A percentile compares a stretch with the other conserved stretches of the same genome.
Conservation (phyloP, 768 basidiomycete species). For the Wakefieldia striispora region DNA sequence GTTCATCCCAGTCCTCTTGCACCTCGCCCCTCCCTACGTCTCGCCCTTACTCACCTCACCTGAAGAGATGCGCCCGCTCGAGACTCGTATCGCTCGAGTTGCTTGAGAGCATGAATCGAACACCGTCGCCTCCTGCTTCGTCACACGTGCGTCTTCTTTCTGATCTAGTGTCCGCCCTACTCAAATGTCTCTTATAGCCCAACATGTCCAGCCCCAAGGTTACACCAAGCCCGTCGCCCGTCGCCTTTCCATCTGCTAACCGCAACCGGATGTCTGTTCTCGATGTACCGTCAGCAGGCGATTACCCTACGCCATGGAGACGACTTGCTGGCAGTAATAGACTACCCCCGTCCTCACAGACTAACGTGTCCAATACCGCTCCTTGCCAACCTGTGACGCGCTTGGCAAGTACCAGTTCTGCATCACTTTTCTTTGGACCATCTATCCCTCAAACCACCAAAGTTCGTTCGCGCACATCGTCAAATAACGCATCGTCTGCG, state of each 20-base stretch:
- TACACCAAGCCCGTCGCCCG: slow-evolving; percentile 14
- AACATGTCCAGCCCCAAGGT: slow-evolving; percentile 15
- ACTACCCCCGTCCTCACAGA: slow-evolving; percentile 33
- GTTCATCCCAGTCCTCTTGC: too few relatives aligned
- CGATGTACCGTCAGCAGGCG: slow-evolving; percentile 40
- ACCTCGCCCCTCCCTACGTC: too few relatives aligned
- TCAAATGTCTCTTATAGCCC: slow-evolving; percentile 10
- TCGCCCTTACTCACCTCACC: slow-evolving; percentile 8
- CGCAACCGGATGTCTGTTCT: slow-evolving; percentile 40
- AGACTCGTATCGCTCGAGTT: slow-evolving; percentile 69
- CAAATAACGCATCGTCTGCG: slow-evolving; percentile 10
- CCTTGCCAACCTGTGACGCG: slow-evolving; percentile 45
- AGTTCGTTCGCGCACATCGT: slow-evolving; percentile 24
- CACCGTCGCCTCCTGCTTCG: slow-evolving; percentile 41
- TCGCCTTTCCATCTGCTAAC: slow-evolving; percentile 39
- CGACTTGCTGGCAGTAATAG: slow-evolving; percentile 44
- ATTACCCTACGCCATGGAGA: slow-evolving; percentile 54
- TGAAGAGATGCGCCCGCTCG: slow-evolving; percentile 71
- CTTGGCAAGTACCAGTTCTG: slow-evolving; percentile 52
- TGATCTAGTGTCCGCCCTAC: neutral
- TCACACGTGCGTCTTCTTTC: slow-evolving; percentile 17
- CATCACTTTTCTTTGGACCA: slow-evolving; percentile 65
- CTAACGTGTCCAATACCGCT: slow-evolving; percentile 15
- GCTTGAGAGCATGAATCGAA: slow-evolving; percentile 47
- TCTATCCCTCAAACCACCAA: slow-evolving; percentile 33